A percentile compares a stretch with the other conserved stretches of the same genome.
Evolutionary conservation across 78 protist genomes (phyloP).

Genomic region (Dictyostelium purpureum): DNA sequence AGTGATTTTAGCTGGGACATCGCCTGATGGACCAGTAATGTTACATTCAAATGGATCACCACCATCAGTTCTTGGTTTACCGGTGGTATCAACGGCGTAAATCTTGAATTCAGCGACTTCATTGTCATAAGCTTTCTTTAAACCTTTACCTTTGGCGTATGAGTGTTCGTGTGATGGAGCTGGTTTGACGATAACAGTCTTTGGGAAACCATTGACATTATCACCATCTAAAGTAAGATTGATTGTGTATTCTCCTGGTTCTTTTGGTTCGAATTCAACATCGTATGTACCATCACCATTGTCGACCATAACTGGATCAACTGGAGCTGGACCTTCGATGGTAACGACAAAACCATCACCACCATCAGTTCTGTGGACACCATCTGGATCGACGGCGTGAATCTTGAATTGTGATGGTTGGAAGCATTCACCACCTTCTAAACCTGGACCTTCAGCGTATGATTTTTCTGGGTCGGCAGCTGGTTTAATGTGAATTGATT

Average conservation of each 20-base stretch:
- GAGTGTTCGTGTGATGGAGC: slow-evolving; percentile 49
- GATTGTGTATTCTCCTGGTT: slow-evolving; percentile 73
- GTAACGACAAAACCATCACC: slow-evolving; percentile 79
- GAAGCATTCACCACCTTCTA: slow-evolving; percentile 68
- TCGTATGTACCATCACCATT: slow-evolving; percentile 87
- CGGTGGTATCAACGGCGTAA: slow-evolving; percentile 56
- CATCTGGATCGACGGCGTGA: slow-evolving; percentile 77
- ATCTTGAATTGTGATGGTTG: slow-evolving; percentile 62
- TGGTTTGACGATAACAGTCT: slow-evolving; percentile 67
- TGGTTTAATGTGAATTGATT: slow-evolving; percentile 71
- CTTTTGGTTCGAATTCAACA: slow-evolving; percentile 78
- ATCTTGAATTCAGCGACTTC: slow-evolving; percentile 76
- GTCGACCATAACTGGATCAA: slow-evolving; percentile 74
- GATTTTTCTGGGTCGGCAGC: slow-evolving; percentile 75
- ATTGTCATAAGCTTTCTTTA: slow-evolving; percentile 60
- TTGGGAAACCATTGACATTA: slow-evolving; percentile 79
- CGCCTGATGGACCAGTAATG: slow-evolving; percentile 81
- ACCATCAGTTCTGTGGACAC: slow-evolving; percentile 66
- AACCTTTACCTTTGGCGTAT: slow-evolving; percentile 81
- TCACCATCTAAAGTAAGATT: slow-evolving; percentile 76
- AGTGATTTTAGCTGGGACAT: slow-evolving; percentile 34
- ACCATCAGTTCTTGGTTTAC: slow-evolving; percentile 52
- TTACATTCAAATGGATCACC: slow-evolving; percentile 71
- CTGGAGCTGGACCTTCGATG: slow-evolving; percentile 76
- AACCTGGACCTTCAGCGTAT: slow-evolving; percentile 80